Percentiles rank a stretch among this genome's conserved stretches.
These are phyloP conservation scores for Isatis lusitanica DNA, from an alignment of 441 rosid species.

Conservation along the genomic window DNA sequence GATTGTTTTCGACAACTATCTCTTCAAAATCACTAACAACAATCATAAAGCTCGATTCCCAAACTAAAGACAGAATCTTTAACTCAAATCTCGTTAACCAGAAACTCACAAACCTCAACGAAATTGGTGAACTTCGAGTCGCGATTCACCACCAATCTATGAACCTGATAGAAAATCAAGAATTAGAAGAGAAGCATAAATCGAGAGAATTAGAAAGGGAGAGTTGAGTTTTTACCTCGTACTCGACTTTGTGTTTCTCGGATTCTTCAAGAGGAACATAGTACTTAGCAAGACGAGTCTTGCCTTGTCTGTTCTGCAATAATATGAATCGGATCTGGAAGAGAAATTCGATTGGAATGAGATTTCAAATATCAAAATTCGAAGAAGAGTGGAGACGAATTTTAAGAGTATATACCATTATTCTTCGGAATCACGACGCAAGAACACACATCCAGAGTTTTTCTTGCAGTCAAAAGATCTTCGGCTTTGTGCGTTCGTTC, in stretches of 20 bases:
- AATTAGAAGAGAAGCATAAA: neutral
- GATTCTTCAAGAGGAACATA: slow-evolving; percentile 97
- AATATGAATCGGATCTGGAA: slow-evolving; percentile 96
- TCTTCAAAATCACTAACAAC: neutral
- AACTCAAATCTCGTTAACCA: neutral
- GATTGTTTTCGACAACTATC: neutral
- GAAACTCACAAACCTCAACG: slow-evolving; percentile 65
- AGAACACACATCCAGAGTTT: neutral
- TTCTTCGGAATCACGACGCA: neutral
- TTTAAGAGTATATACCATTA: neutral
- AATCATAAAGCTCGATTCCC: neutral
- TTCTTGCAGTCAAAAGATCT: neutral
- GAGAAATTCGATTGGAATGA: neutral
- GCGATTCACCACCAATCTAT: slow-evolving; percentile 93
- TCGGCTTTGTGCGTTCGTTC: neutral
- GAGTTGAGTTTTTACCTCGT: slow-evolving; percentile 54
- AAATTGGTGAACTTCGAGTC: slow-evolving; percentile 96
- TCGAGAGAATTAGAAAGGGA: neutral
- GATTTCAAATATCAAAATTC: neutral
- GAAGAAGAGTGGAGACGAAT: neutral
- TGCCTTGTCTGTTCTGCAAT: slow-evolving; percentile 97
- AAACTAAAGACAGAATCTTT: neutral
- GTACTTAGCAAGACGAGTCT: slow-evolving; percentile 98
- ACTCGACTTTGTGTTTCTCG: slow-evolving; percentile 98
- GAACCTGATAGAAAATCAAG: slow-evolving; percentile 53